A percentile compares a stretch with the other conserved stretches of the same genome.
These are phyloP conservation scores for Leishmania tropica DNA, from an alignment of 208 protist genomes.

Conservation along the genomic window DNA sequence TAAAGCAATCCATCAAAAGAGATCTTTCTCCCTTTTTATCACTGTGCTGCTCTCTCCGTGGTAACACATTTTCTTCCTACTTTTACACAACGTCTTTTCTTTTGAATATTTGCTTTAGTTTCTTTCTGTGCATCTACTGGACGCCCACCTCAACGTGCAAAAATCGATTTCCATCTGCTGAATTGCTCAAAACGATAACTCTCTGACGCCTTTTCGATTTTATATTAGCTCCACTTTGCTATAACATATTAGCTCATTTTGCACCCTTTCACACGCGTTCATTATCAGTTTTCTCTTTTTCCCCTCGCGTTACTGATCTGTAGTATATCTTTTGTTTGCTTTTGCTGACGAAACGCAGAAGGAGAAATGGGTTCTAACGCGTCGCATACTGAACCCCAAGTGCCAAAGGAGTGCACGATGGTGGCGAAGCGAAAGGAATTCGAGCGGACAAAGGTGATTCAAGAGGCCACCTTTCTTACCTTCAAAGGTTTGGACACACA, in stretches of 20 bases:
- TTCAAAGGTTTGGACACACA: slow-evolving; percentile 59
- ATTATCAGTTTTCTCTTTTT: not conserved
- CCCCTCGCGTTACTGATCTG: not conserved
- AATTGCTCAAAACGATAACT: not conserved
- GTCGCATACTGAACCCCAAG: not conserved
- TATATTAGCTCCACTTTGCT: not conserved
- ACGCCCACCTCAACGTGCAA: not conserved
- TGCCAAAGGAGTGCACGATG: slow-evolving; percentile 44
- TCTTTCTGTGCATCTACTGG: not conserved
- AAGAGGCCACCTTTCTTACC: slow-evolving; percentile 34
- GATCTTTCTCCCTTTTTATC: not conserved
- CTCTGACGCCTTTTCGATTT: too few relatives aligned
- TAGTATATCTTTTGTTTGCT: not conserved
- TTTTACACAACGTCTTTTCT: slow-evolving; percentile 1
- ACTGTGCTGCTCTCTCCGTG: not conserved
- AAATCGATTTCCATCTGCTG: not conserved
- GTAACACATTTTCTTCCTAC: not conserved
- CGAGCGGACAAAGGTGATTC: slow-evolving; percentile 46
- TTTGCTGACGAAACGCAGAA: not conserved
- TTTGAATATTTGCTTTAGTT: not conserved
- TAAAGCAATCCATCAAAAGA: not conserved
- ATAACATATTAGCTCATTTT: not conserved
- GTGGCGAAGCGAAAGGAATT: slow-evolving; percentile 45
- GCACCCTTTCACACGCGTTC: not conserved
- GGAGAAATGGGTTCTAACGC: slow-evolving; percentile 28